phyloP scores from a whole-genome alignment of 441 rosid genomes.

The Macaranga tanarius region DNA sequence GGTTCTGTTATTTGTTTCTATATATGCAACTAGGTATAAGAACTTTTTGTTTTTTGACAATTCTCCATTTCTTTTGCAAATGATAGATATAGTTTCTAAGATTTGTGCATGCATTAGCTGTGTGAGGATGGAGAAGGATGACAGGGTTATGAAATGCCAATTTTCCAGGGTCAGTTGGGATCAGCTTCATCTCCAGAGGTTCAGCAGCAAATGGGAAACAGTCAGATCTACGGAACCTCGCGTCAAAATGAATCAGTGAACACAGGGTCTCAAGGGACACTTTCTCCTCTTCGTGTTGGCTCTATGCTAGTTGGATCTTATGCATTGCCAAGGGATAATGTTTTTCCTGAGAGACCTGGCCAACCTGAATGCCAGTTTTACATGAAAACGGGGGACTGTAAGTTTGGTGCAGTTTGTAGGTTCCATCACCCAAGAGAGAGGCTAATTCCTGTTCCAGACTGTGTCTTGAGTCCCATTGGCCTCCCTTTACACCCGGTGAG shows the following conservation, averaged over 20 bases:
- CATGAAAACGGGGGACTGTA: constrained; percentile 98
- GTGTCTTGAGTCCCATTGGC: constrained; percentile 83
- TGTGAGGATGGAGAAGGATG: constrained; percentile 20
- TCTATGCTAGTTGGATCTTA: constrained; percentile 64
- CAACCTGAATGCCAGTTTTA: constrained; percentile 96
- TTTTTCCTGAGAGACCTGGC: constrained; percentile 98
- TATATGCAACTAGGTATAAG: background rate
- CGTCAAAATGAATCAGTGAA: constrained; percentile 53
- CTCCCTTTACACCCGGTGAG: constrained; percentile 95
- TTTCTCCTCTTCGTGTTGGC: constrained; percentile 54
- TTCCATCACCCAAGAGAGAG: constrained; percentile 98
- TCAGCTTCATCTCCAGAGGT: constrained; percentile 85
- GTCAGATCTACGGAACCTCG: constrained; percentile 59
- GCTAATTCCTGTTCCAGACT: constrained; percentile 86
- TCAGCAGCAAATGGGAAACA: constrained; percentile 56
- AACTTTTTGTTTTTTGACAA: background rate
- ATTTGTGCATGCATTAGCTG: constrained; percentile 12
- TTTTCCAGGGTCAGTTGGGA: constrained; percentile 77
- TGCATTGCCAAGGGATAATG: constrained; percentile 78
- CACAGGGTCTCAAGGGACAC: constrained; percentile 59
- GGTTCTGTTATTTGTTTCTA: background rate
- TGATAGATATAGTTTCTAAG: background rate
- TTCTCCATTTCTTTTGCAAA: background rate
- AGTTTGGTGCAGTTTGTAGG: constrained; percentile 93
- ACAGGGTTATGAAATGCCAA: constrained; percentile 25